These are phyloP conservation scores for Geotrichum aggregatum DNA, from an alignment of 1,139 yeast genomes.

Conservation along the genomic window DNA sequence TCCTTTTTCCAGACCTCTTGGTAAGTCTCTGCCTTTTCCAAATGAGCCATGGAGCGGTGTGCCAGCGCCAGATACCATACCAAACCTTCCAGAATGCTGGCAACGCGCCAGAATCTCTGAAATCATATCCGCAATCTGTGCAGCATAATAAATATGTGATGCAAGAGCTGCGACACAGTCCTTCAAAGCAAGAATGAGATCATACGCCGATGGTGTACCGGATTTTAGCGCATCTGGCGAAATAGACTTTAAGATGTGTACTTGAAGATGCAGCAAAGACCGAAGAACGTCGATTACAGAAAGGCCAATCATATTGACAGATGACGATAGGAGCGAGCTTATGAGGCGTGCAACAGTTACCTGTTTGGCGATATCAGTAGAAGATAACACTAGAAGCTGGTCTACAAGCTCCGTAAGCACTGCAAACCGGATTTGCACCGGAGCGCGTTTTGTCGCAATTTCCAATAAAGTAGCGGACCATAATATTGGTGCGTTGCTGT, in stretches of 20 bases:
- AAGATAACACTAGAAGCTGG: conserved; percentile 30
- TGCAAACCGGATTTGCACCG: conserved; percentile 80
- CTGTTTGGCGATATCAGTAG: conserved; percentile 42
- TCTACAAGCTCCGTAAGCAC: conserved; percentile 49
- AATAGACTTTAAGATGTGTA: conserved; percentile 36
- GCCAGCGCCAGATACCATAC: not conserved
- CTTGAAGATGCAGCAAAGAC: conserved; percentile 54
- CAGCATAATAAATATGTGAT: conserved; percentile 70
- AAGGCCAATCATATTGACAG: conserved; percentile 81
- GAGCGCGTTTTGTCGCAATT: conserved; percentile 68
- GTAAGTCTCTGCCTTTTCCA: not conserved
- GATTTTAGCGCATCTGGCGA: conserved; percentile 7
- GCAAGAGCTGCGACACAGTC: conserved; percentile 58
- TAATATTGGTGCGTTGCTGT: conserved; percentile 28
- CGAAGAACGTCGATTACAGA: conserved; percentile 83
- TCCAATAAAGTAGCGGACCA: conserved; percentile 63
- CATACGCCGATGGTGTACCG: conserved; percentile 15
- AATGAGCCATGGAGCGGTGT: conserved; percentile 3
- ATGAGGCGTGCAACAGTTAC: conserved; percentile 51
- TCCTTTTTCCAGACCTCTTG: not conserved
- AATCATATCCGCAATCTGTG: conserved; percentile 74
- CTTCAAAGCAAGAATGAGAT: conserved; percentile 31
- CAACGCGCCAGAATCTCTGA: conserved; percentile 42
- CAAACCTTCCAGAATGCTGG: not conserved
- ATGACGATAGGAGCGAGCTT: conserved; percentile 66